Conservation (phyloP, 352 stramenopile species). For the Pythium phragmiticola region DNA sequence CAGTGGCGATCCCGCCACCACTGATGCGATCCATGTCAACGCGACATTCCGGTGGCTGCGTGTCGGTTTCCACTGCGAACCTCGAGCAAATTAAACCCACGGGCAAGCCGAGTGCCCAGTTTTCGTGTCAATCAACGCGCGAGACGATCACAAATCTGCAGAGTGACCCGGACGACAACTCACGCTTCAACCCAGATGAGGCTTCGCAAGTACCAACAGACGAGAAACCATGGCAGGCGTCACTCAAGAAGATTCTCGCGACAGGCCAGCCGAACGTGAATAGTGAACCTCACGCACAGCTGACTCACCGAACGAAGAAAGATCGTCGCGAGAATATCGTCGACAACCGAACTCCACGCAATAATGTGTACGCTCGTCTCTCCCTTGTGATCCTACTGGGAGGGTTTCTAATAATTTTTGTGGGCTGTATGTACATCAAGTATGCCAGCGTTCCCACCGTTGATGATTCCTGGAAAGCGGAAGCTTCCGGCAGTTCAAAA, state of each 20-base stretch:
- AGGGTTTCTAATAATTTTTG: neutral
- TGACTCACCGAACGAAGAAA: conserved; percentile 2
- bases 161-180: neutral
- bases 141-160: neutral
- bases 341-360: neutral
- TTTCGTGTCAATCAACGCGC: conserved; percentile 7
- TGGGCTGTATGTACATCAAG: conserved; percentile 12
- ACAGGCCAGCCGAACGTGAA: conserved; percentile 30
- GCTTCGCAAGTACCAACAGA: neutral
- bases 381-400: neutral
- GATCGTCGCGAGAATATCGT: neutral
- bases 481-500: conserved; percentile 35
- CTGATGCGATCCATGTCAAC: conserved; percentile 46
- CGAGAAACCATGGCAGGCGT: conserved; percentile 51
- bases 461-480: conserved; percentile 45
- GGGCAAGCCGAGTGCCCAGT: neutral
- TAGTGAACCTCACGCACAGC: neutral
- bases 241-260: conserved; percentile 56
- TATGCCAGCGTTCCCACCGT: conserved; percentile 49
- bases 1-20: conserved; percentile 3
- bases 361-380: conserved; percentile 8
- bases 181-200: neutral
- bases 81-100: neutral
- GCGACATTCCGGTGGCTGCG: conserved; percentile 8
- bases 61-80: neutral